Conservation (phyloP, 2,329 filamentous ascomycete species). For the Metarhizium rileyi region DNA sequence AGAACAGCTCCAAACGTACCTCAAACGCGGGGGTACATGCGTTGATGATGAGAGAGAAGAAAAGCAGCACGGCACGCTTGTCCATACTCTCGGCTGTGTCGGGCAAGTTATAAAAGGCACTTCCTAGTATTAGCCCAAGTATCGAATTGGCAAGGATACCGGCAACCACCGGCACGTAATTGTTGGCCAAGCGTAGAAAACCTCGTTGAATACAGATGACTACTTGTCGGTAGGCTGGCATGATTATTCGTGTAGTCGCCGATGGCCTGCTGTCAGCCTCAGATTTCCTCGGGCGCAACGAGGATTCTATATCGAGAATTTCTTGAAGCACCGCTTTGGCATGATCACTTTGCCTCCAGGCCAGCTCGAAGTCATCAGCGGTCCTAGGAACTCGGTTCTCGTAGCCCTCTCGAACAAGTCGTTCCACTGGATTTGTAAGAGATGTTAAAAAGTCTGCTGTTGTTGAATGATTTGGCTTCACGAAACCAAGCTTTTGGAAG, state of each 20-base stretch:
- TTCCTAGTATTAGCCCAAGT: slow-evolving; percentile 68
- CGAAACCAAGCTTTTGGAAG: slow-evolving; percentile 40
- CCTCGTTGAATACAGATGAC: not conserved
- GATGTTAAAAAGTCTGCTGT: slow-evolving; percentile 62
- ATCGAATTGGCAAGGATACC: slow-evolving; percentile 56
- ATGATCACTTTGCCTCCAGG: no score
- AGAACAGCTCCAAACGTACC: no score
- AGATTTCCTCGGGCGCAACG: no score
- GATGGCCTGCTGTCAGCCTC: not conserved
- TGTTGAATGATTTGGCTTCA: slow-evolving; percentile 43
- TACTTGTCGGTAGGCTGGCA: not conserved
- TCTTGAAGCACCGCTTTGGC: slow-evolving; percentile 8
- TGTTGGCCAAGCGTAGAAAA: not conserved
- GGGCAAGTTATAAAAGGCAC: slow-evolving; percentile 69
- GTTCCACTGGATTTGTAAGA: slow-evolving; percentile 30
- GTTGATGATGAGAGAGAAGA: slow-evolving; percentile 80
- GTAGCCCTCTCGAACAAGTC: slow-evolving; percentile 14
- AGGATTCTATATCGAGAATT: not conserved
- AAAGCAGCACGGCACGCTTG: slow-evolving; percentile 66
- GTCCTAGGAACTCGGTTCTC: not conserved
- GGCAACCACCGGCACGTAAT: not conserved
- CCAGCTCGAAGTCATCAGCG: not conserved
- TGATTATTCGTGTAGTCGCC: no score
- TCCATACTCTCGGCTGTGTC: slow-evolving; percentile 60
- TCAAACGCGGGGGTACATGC: slow-evolving; percentile 72